A percentile compares a stretch with the other conserved stretches of the same genome.
Conservation (phyloP, 108 stramenopile species). For the Conticribra guillardii region DNA sequence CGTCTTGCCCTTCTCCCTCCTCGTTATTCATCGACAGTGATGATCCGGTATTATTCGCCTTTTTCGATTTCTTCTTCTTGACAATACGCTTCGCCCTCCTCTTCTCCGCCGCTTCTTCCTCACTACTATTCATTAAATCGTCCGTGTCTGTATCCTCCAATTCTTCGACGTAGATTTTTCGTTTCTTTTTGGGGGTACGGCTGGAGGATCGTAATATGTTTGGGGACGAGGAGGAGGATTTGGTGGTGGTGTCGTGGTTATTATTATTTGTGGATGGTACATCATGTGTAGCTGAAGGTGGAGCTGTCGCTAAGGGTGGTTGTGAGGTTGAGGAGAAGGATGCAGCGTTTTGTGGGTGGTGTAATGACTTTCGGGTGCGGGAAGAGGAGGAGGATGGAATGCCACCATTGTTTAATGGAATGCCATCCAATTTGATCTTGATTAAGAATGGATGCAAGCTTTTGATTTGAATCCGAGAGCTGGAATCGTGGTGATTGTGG, state of each 20-base stretch:
- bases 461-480: conserved; percentile 31
- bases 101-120: conserved; percentile 44
- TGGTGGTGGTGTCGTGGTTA: neutral
- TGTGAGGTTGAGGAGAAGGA: neutral
- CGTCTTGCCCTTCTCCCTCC: conserved; percentile 8
- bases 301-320: too few relatives aligned
- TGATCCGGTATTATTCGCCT: too few relatives aligned
- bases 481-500: conserved; percentile 1
- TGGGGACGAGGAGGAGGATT: neutral
- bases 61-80: conserved; percentile 40
- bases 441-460: conserved; percentile 46
- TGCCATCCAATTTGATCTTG: conserved; percentile 42
- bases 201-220: conserved; percentile 19
- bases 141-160: conserved; percentile 65
- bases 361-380: too few relatives aligned
- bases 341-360: neutral
- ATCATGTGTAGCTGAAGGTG: too few relatives aligned
- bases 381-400: conserved; percentile 15
- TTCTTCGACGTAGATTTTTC: conserved; percentile 57
- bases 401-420: conserved; percentile 26
- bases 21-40: neutral
- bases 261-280: too few relatives aligned
- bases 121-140: conserved; percentile 56
- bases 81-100: conserved; percentile 33
- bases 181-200: conserved; percentile 53